Base-by-base conservation (phyloP, 495 filamentous ascomycete species). In the Stereocaulon alpinum region DNA sequence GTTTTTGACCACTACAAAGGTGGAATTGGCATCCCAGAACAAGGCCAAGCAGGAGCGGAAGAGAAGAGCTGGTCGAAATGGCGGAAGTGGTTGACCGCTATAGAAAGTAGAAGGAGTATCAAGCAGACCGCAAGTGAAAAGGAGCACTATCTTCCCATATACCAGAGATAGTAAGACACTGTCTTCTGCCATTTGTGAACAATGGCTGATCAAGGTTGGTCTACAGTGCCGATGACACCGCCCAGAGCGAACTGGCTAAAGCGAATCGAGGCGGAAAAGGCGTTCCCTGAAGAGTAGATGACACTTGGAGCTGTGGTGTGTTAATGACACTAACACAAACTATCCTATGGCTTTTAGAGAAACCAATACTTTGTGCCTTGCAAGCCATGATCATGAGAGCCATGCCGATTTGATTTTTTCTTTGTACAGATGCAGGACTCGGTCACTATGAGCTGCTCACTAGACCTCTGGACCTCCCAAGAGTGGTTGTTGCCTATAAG, bases 1-100 rank as follows among this genome's bases (percentile, higher is more conserved):
- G 72, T 86, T 37, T 84, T 88, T 65, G 84, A 89, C 67, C 74
- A 86, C 56, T 88, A 82, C 61, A 89, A 89, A 64, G 83, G 80
- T 1, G 85, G 82, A 0, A 59, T 81, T 22, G 79, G 79, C 0
- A 73, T 89, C 40, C 83, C 83, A 3, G 73, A 74, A 1, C 56
- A 73, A 59, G 70, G 77, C 53, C 41, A 68, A 59, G 76, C 73
- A 22, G 78, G 76, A 0, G 59, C 71, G 17, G 77, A 82, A 61
- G 79, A 84, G 49, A 64, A 65, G 55, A 66, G 75, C 22, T 88
- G 83, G 85, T 65, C 55, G 32, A 71, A 83, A 52, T 91, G 81
- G 81, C 73, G 77, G 56, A 72, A 66, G 56, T 89, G 83, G 84
- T 60, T 79, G 29, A 70, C 70, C 50, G 83, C 83, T 15, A 65